Conservation (phyloP, 225 moss, liverwort and hornwort species). For the Rhytidiadelphus loreus region DNA sequence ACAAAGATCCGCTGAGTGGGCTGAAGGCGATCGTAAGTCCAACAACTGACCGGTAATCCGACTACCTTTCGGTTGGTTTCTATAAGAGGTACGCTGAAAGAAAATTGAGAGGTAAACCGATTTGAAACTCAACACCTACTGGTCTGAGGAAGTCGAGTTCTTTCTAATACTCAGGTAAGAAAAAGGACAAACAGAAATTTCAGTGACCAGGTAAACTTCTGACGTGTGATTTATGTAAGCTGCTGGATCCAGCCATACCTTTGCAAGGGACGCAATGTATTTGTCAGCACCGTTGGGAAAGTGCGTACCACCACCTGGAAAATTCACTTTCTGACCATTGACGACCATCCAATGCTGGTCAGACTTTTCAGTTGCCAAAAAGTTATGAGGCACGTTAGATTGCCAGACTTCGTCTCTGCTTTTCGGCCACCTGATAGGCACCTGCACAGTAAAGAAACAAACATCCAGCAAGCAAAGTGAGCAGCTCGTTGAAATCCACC, state of each 20-base stretch:
- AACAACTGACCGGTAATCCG: background rate
- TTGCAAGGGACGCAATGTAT: slow-evolving; percentile 80
- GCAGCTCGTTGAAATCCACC: background rate
- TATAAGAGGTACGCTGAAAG: background rate
- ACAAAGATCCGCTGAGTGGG: background rate
- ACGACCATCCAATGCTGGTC: slow-evolving; percentile 99
- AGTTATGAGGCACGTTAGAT: slow-evolving; percentile 86
- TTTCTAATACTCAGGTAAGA: background rate
- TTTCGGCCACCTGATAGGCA: slow-evolving; percentile 75
- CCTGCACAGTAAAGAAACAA: slow-evolving; percentile 27
- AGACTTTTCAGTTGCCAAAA: slow-evolving; percentile 81
- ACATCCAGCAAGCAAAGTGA: background rate
- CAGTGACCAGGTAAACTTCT: background rate
- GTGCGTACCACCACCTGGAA: slow-evolving; percentile 97
- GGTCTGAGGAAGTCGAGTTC: background rate
- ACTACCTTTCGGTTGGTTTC: background rate
- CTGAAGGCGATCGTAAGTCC: background rate
- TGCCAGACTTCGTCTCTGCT: slow-evolving; percentile 93
- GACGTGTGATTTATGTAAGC: background rate
- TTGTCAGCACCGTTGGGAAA: slow-evolving; percentile 92
- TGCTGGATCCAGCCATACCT: slow-evolving; percentile 32
- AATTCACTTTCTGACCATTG: slow-evolving; percentile 72
- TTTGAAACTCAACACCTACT: background rate
- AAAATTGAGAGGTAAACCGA: background rate
- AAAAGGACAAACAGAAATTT: background rate